A percentile compares a stretch with the other conserved stretches of the same genome.
phyloP scores from a whole-genome alignment of 2,329 filamentous ascomycete species.

The Aciculosporium take region DNA sequence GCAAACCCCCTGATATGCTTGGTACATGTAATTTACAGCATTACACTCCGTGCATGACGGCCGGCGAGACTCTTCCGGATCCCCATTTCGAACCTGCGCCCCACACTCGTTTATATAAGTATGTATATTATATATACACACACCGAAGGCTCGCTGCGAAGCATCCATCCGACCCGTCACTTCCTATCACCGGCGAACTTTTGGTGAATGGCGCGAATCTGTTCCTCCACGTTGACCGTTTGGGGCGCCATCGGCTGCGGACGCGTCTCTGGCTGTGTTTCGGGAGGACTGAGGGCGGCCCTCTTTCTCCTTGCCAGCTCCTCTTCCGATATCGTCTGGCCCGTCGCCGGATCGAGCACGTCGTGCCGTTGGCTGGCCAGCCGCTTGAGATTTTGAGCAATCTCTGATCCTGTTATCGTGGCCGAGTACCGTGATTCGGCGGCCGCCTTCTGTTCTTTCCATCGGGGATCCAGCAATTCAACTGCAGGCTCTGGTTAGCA shows the following conservation, averaged over 20 bases:
- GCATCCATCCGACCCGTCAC: too few species aligned
- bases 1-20: slow-evolving; percentile 1
- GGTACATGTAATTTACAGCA: slow-evolving; percentile 3
- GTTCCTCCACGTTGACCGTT: slow-evolving; percentile 68
- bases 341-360: slow-evolving; percentile 64
- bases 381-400: slow-evolving; percentile 90
- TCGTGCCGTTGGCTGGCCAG: slow-evolving; percentile 78
- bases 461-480: slow-evolving; percentile 81
- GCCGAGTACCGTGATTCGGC: slow-evolving; percentile 72
- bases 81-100: background rate
- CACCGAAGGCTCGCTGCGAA: too few species aligned
- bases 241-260: slow-evolving; percentile 43
- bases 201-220: slow-evolving; percentile 54
- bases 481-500: slow-evolving; percentile 33
- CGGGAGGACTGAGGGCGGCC: slow-evolving; percentile 49
- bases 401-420: slow-evolving; percentile 73
- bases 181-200: slow-evolving; percentile 30
- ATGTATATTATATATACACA: too few species aligned
- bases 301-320: slow-evolving; percentile 63
- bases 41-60: background rate
- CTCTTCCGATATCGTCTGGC: slow-evolving; percentile 56
- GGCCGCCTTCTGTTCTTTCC: slow-evolving; percentile 92
- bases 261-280: slow-evolving; percentile 49
- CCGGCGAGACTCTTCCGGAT: background rate
- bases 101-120: background rate